Conservation (phyloP, 306 rosid genomes). For the Carpinus fangiana region DNA sequence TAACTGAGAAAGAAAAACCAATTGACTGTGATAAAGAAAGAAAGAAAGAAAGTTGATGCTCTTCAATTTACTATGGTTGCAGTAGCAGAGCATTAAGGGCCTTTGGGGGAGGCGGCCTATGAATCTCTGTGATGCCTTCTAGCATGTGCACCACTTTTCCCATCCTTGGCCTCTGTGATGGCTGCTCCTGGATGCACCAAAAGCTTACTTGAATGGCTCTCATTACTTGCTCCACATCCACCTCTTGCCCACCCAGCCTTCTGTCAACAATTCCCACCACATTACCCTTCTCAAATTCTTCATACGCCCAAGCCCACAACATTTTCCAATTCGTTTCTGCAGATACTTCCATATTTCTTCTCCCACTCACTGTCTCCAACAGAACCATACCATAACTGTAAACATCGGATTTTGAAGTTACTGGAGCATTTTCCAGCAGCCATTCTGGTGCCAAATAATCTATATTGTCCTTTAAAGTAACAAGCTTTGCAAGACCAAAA, state of each 20-base stretch:
- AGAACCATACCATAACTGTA: constrained; percentile 87
- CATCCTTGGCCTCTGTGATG: constrained; percentile 77
- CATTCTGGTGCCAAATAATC: constrained; percentile 93
- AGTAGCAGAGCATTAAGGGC: constrained; percentile 20
- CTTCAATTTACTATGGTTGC: no score
- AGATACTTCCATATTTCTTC: constrained; percentile 72
- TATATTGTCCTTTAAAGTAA: constrained; percentile 54
- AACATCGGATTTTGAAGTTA: constrained; percentile 76
- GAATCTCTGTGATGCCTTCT: constrained; percentile 64
- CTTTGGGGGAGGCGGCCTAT: constrained; percentile 59
- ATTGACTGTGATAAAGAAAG: no score
- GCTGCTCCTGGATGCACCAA: constrained; percentile 93
- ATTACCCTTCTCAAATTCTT: constrained; percentile 71
- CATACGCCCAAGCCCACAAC: constrained; percentile 76
- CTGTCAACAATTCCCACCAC: constrained; percentile 53
- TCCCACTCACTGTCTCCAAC: constrained; percentile 80
- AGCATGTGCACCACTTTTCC: constrained; percentile 83
- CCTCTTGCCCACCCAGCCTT: constrained; percentile 49
- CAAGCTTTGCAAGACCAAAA: constrained; percentile 83
- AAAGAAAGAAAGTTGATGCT: no score
- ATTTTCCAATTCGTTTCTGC: constrained; percentile 60
- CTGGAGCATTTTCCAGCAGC: constrained; percentile 77
- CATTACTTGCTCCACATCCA: constrained; percentile 62
- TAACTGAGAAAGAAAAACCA: no score
- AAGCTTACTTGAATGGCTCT: constrained; percentile 67